These are phyloP conservation scores for Diplosphaera chodatii DNA, from an alignment of 139 green algal species.

Conservation along the genomic window DNA sequence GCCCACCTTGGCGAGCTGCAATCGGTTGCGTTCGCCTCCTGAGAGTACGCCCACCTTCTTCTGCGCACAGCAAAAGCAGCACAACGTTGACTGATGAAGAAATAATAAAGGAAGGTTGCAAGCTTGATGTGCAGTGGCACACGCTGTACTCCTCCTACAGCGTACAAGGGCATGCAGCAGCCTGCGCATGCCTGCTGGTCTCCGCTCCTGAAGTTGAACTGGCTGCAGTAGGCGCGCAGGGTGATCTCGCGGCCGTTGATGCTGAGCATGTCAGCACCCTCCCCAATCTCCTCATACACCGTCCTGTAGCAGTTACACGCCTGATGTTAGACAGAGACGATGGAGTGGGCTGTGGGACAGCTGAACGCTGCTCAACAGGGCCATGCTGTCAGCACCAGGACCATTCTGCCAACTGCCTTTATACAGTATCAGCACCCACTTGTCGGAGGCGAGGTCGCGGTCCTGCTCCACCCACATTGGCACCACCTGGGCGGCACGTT, in stretches of 20 bases:
- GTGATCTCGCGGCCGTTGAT: conserved; percentile 52
- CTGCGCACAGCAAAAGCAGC: neutral
- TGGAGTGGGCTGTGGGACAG: neutral
- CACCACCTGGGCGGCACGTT: too few relatives aligned
- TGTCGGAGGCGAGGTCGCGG: neutral
- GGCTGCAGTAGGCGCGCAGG: conserved; percentile 64
- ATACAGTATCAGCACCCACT: too few relatives aligned
- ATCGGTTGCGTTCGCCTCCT: conserved; percentile 77
- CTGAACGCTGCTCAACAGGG: too few relatives aligned
- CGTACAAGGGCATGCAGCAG: too few relatives aligned
- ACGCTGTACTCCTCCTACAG: too few relatives aligned
- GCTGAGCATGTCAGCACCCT: conserved; percentile 39
- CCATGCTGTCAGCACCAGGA: too few relatives aligned
- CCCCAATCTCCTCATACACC: conserved; percentile 55
- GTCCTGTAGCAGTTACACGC: neutral
- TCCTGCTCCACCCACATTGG: conserved; percentile 54
- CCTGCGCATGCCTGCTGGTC: conserved; percentile 51
- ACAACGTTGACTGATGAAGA: neutral
- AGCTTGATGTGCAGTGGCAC: too few relatives aligned
- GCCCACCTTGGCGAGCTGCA: conserved; percentile 64
- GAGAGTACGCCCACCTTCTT: conserved; percentile 33
- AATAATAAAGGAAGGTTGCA: too few relatives aligned
- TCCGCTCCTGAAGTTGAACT: conserved; percentile 71
- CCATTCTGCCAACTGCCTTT: too few relatives aligned
- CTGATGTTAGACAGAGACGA: neutral